A percentile compares a stretch with the other conserved stretches of the same genome.
Conservation (phyloP, 2,329 filamentous ascomycete species). For the Cladosporium sp. region DNA sequence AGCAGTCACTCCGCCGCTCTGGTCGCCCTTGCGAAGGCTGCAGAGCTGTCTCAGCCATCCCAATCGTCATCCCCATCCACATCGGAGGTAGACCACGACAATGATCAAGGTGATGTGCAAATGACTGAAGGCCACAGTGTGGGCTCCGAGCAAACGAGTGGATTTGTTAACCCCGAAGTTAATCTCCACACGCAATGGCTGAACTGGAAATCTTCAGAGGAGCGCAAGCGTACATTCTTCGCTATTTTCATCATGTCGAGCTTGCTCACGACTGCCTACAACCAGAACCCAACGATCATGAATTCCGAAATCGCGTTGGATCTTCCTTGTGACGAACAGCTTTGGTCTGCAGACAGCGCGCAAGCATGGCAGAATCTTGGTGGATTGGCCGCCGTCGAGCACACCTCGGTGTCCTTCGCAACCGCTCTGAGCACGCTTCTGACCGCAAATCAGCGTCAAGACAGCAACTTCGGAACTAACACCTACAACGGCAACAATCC, state of each 20-base stretch:
- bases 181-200: slow-evolving; percentile 74
- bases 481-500: slow-evolving; percentile 20
- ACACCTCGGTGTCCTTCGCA: slow-evolving; percentile 73
- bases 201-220: slow-evolving; percentile 81
- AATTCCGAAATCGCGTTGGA: slow-evolving; percentile 92
- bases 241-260: slow-evolving; percentile 89
- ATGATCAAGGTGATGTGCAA: slow-evolving; percentile 44
- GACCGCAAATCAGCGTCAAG: slow-evolving; percentile 64
- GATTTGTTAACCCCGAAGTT: slow-evolving; percentile 21
- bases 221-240: slow-evolving; percentile 89
- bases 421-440: slow-evolving; percentile 76
- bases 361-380: slow-evolving; percentile 76
- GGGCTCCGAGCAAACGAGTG: slow-evolving; percentile 8
- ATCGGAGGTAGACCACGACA: slow-evolving; percentile 11
- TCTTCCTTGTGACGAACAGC: slow-evolving; percentile 87
- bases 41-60: slow-evolving; percentile 64
- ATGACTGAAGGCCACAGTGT: slow-evolving; percentile 36
- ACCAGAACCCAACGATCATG: slow-evolving; percentile 82
- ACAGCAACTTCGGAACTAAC: slow-evolving; percentile 20
- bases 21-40: slow-evolving; percentile 84
- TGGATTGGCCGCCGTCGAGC: slow-evolving; percentile 63
- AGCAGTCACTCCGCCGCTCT: slow-evolving; percentile 88
- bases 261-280: slow-evolving; percentile 85
- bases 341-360: slow-evolving; percentile 81
- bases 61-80: slow-evolving; percentile 13